Conservation (phyloP, 495 filamentous ascomycete genomes). For the Aspergillus egyptiacus region DNA sequence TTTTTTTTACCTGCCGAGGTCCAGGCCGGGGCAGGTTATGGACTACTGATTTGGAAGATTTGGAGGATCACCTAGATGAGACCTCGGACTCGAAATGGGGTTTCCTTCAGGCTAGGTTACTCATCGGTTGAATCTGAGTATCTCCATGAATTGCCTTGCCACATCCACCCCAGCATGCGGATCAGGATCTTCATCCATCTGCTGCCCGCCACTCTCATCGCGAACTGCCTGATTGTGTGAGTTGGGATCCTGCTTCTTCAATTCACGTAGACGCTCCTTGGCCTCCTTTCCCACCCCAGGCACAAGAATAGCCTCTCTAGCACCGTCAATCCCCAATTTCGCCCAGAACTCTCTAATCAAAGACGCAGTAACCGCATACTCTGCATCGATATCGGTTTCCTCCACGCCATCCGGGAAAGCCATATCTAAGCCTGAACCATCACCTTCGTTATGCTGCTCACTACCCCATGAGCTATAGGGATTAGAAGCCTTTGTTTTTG, state of each 20-base stretch:
- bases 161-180: constrained; percentile 38
- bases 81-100: neutral
- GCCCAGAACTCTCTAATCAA: constrained; percentile 43
- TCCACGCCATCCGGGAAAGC: constrained; percentile 25
- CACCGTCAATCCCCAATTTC: constrained; percentile 29
- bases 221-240: neutral
- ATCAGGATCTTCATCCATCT: constrained; percentile 30
- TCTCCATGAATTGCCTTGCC: constrained; percentile 46
- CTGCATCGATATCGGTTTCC: constrained; percentile 38
- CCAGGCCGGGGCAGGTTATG: too few species aligned
- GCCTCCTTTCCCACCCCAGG: constrained; percentile 39
- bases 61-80: neutral
- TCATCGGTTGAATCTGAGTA: constrained; percentile 42
- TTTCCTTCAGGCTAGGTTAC: neutral
- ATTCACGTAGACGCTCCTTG: constrained; percentile 26
- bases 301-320: constrained; percentile 38
- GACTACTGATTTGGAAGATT: too few species aligned
- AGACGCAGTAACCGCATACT: constrained; percentile 34
- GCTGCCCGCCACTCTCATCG: constrained; percentile 5
- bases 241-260: constrained; percentile 14
- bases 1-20: too few species aligned
- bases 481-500: neutral
- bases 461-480: neutral
- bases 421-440: constrained; percentile 29
- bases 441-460: constrained; percentile 14